Evolutionary conservation across 2,329 filamentous ascomycete species (phyloP), one percentile per base, ranked within the genome.

Genomic region (Keithomyces neogunnii): DNA sequence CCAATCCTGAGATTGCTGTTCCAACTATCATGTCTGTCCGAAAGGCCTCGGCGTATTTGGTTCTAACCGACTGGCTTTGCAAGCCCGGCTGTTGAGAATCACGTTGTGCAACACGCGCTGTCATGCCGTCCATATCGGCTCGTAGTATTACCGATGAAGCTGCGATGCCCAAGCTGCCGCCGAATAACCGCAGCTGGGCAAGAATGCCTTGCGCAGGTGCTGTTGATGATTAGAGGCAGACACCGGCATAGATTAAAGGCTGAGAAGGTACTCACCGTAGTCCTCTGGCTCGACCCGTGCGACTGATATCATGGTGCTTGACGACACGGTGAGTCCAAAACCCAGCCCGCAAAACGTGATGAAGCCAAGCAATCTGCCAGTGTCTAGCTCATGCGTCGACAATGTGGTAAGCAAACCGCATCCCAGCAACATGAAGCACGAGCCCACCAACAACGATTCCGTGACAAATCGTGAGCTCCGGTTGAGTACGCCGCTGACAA

Each of bases 101-200:
- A 51, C 30, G 59, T 52, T 5, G 42, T 4, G 7, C 32, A 7
- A 45, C 19, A 19, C 9, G 29, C 9, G 35, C 10, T 13, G 28
- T 8, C 4, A 13, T n/a, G 5, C 38, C 39, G 10, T 31, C 28
- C 11, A 61, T 42, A 63, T 65, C 57, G 59, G 66, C 47, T 53
- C 64, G 43, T 57, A 77, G 57, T 13, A 79, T 67, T 13, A 73
- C 72, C 1, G 77, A 73, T 26, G 75, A 80, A 1, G 73, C 69
- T 3, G 77, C 74, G 49, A 81, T 78, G 3, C 77, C 77, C 31
- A 80, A 64, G 51, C 76, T 78, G 5, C 77, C 77, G 4, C 77
- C 77, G 0, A 80, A 64, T 28, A 80, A 71, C 33, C 77, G 70
- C 29, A 72, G 62, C 51, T 80, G 76, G 0, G 76, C 73, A 10